These are phyloP conservation scores for Warburgia ugandensis DNA, from an alignment of 164 flowering plant genomes.

Conservation along the genomic window DNA sequence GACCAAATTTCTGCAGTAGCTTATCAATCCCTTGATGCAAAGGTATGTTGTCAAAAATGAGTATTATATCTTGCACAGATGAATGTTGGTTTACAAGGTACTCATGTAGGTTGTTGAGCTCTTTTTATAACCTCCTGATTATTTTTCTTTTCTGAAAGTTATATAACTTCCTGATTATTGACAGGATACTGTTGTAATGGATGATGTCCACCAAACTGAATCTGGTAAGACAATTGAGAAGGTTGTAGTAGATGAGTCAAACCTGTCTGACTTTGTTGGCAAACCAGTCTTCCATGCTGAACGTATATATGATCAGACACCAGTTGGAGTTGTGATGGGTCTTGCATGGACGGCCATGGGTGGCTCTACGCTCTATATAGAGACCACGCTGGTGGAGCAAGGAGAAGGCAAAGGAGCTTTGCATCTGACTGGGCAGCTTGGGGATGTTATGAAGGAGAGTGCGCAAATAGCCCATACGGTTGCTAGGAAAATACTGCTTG, in stretches of 20 bases:
- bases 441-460: constrained; percentile 99
- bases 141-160: too few relatives aligned
- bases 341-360: constrained; percentile 99
- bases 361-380: constrained; percentile 88
- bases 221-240: constrained; percentile 32
- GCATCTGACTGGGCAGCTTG: constrained; percentile 87
- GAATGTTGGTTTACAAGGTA: too few relatives aligned
- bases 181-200: constrained; percentile 35
- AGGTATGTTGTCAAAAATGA: too few relatives aligned
- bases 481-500: constrained; percentile 63
- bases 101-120: too few relatives aligned
- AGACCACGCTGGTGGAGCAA: constrained; percentile 72
- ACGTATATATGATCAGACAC: constrained; percentile 76
- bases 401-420: constrained; percentile 88
- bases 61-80: too few relatives aligned
- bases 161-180: not conserved
- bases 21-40: constrained; percentile 22
- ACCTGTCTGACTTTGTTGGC: constrained; percentile 80
- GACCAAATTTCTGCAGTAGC: constrained; percentile 11
- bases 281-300: constrained; percentile 98
- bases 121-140: too few relatives aligned
- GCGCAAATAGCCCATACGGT: constrained; percentile 92
- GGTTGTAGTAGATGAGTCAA: constrained; percentile 49
- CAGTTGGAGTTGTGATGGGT: constrained; percentile 95
- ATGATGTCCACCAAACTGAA: constrained; percentile 29